phyloP scores from a whole-genome alignment of 2,329 filamentous ascomycete species.

The Arachnomyces sp. region DNA sequence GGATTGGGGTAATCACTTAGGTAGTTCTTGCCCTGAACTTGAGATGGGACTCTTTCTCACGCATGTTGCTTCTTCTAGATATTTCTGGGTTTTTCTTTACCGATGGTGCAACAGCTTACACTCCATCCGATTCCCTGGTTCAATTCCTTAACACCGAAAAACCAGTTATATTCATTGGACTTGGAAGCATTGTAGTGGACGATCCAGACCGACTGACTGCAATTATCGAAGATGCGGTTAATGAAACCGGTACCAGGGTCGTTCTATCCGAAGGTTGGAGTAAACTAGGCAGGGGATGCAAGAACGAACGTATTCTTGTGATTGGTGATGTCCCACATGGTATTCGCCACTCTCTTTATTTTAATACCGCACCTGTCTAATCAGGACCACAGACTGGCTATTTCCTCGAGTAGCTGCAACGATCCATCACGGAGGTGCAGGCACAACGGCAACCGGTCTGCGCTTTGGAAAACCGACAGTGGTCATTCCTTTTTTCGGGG shows the following conservation, averaged over 20 bases:
- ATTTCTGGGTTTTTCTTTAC: constrained; percentile 44
- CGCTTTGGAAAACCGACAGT: constrained; percentile 45
- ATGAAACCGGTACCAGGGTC: constrained; percentile 41
- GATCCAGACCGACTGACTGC: constrained; percentile 39
- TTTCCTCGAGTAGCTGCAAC: constrained; percentile 50
- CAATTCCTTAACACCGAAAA: constrained; percentile 41
- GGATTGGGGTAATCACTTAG: constrained; percentile 34
- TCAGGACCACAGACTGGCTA: no score
- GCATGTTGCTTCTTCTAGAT: no score
- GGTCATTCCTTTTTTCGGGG: constrained; percentile 52
- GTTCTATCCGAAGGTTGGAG: constrained; percentile 52
- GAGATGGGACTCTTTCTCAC: no score
- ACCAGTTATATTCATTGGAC: constrained; percentile 50
- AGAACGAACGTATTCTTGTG: constrained; percentile 38
- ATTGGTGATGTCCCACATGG: no score
- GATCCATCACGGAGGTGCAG: constrained; percentile 54
- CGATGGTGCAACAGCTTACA: constrained; percentile 28
- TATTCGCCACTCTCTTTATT: constrained; percentile 49
- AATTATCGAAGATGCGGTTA: constrained; percentile 43
- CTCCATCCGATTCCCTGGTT: constrained; percentile 32
- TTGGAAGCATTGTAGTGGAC: constrained; percentile 51
- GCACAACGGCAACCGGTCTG: constrained; percentile 51
- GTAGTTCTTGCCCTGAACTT: constrained; percentile 17
- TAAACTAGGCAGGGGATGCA: constrained; percentile 33
- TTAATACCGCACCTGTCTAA: no score